A percentile compares a stretch with the other conserved stretches of the same genome.
These are phyloP conservation scores for Xerocomus spinulosus DNA, from an alignment of 768 basidiomycete genomes.

Conservation along the genomic window DNA sequence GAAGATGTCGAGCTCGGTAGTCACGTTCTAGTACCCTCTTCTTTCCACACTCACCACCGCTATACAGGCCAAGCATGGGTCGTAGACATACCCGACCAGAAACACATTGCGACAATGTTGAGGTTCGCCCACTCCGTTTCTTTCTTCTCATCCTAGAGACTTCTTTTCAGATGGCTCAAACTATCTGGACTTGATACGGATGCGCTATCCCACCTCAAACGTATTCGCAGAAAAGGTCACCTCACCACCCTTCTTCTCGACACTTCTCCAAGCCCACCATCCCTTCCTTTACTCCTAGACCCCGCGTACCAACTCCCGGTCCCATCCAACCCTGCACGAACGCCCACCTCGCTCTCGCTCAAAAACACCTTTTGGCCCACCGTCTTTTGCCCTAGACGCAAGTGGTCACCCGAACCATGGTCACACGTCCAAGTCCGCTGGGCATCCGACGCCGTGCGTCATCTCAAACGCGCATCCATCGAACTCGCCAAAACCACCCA, in stretches of 20 bases:
- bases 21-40: background rate
- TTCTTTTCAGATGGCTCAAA: constrained; percentile 61
- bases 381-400: constrained; percentile 62
- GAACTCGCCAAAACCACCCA: constrained; percentile 30
- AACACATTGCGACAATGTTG: constrained; percentile 55
- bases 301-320: constrained; percentile 56
- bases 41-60: background rate
- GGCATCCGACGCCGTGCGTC: constrained; percentile 66
- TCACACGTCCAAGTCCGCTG: constrained; percentile 61
- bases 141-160: background rate
- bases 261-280: constrained; percentile 38
- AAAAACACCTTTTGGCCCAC: constrained; percentile 88
- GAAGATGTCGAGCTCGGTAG: constrained; percentile 43
- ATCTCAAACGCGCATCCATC: constrained; percentile 39
- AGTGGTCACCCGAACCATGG: constrained; percentile 66
- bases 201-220: constrained; percentile 69
- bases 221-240: constrained; percentile 54
- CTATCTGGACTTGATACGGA: constrained; percentile 54
- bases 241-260: constrained; percentile 54
- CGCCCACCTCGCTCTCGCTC: constrained; percentile 53
- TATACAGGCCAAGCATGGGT: constrained; percentile 67
- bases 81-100: constrained; percentile 63
- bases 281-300: constrained; percentile 48
- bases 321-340: constrained; percentile 65
- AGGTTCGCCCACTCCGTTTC: constrained; percentile 37